Evolutionary conservation across 169 alveolate species (phyloP), one percentile per base, ranked within the genome.

Genomic region (Cryptosporidium canis): DNA sequence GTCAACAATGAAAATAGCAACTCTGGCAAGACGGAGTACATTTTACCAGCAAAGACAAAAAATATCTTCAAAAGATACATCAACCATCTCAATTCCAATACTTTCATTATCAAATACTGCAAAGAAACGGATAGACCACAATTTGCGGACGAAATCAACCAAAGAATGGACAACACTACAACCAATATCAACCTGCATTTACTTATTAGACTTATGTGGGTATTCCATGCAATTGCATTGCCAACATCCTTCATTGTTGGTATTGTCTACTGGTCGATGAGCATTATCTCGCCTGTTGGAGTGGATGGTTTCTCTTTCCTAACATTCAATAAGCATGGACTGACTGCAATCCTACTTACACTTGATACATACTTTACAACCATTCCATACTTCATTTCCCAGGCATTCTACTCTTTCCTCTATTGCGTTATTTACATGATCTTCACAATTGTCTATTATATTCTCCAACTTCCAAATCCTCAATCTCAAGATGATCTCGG

Each of bases 241-340:
- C 87, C 87, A 55, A 21, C 87, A 77, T 58, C 87, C 43, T 77
- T 41, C 51, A 77, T 77, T 33, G 87, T 77, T 61, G 47, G 77
- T 7, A 77, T 58, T 37, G 87, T 77, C n/a, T 77, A 77, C n/a
- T 77, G 87, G 87, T 24, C 63, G 16, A 77, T 77, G 87, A 77
- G 71, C 44, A 77, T 77, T 12, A 61, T 77, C n/a, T 55, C 87
- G 24, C 87, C 87, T 21, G 72, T 61, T 9, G 61, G 87, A 21
- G 64, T 77, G 24, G 87, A 77, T 77, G 87, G 71, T 5, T 77
- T 77, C 29, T 29, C 87, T 43, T 77, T 41, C 55, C 16, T 77
- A 56, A 77, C 87, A 0, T 77, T 77, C 45, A 77, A 77, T 44
- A 77, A 77, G 31, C 87, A 77, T 43, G 87, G 87, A 1, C 9